Evolutionary conservation across 768 basidiomycete species (phyloP).

Genomic region (Serendipita vermifera): DNA sequence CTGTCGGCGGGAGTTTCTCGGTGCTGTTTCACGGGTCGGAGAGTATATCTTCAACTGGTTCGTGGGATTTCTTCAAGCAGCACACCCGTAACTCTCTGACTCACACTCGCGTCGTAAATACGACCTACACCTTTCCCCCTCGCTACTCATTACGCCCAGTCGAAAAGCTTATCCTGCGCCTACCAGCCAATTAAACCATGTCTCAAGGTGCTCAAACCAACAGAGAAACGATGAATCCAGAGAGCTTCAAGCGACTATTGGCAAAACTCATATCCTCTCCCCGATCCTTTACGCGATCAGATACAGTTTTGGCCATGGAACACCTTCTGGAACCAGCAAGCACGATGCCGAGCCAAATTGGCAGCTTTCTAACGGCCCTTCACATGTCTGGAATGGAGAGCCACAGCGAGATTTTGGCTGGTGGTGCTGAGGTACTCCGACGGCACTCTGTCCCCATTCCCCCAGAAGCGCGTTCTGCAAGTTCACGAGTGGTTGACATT

Average conservation of each 20-base stretch:
- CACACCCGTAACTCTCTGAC: too few species aligned
- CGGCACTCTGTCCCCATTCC: slow-evolving; percentile 23
- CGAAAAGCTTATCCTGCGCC: too few species aligned
- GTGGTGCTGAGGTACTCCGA: slow-evolving; percentile 26
- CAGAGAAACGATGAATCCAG: too few species aligned
- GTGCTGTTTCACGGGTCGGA: too few species aligned
- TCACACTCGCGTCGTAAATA: too few species aligned
- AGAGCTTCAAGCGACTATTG: slow-evolving; percentile 66
- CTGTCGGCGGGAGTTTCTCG: too few species aligned
- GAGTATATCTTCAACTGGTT: too few species aligned
- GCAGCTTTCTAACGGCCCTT: slow-evolving; percentile 78
- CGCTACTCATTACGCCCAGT: too few species aligned
- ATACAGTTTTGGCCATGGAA: slow-evolving; percentile 59
- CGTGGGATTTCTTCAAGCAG: too few species aligned
- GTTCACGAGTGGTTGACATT: slow-evolving; percentile 45
- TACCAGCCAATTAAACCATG: too few species aligned
- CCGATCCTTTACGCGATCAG: slow-evolving; percentile 32
- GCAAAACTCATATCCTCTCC: slow-evolving; percentile 45
- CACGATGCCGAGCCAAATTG: slow-evolving; percentile 62
- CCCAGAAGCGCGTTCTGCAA: slow-evolving; percentile 26
- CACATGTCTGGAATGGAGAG: slow-evolving; percentile 69
- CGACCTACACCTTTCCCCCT: too few species aligned
- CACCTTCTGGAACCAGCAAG: slow-evolving; percentile 52
- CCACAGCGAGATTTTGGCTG: slow-evolving; percentile 61
- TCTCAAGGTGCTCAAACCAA: too few species aligned